phyloP scores from a whole-genome alignment of 441 rosid genomes.

The Populus hybrid region DNA sequence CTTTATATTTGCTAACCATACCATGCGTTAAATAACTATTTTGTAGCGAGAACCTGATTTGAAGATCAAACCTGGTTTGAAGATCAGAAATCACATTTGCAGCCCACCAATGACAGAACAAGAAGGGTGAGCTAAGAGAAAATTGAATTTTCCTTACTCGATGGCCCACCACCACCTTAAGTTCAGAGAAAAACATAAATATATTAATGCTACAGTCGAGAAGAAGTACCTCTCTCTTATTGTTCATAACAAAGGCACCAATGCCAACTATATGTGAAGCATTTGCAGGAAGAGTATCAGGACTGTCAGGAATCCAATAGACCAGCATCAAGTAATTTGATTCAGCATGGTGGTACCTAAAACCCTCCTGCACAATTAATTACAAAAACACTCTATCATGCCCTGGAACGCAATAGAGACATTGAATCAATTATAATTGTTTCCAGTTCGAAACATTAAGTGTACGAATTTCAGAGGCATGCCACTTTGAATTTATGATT shows the following conservation, averaged over 20 bases:
- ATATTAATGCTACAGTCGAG: neutral
- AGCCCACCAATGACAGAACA: neutral
- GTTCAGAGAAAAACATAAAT: neutral
- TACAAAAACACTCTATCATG: neutral
- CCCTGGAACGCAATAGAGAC: neutral
- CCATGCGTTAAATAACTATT: neutral
- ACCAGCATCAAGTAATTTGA: constrained; percentile 78
- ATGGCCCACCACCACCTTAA: neutral
- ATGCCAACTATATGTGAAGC: constrained; percentile 79
- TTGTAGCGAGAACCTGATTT: neutral
- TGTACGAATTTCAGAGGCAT: neutral
- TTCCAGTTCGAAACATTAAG: neutral
- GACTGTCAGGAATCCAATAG: constrained; percentile 49
- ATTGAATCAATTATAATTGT: too few relatives aligned
- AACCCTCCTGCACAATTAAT: constrained; percentile 58
- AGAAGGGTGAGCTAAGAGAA: neutral
- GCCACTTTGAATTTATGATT: neutral
- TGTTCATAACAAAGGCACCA: constrained; percentile 62
- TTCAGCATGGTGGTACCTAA: constrained; percentile 82
- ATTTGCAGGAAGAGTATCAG: constrained; percentile 55
- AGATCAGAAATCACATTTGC: neutral
- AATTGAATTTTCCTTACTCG: neutral
- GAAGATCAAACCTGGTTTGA: neutral
- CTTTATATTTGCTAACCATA: neutral
- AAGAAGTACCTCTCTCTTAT: constrained; percentile 40